These are phyloP conservation scores for Xanthoconium separans DNA, from an alignment of 1,284 basidiomycete species.

Conservation along the genomic window DNA sequence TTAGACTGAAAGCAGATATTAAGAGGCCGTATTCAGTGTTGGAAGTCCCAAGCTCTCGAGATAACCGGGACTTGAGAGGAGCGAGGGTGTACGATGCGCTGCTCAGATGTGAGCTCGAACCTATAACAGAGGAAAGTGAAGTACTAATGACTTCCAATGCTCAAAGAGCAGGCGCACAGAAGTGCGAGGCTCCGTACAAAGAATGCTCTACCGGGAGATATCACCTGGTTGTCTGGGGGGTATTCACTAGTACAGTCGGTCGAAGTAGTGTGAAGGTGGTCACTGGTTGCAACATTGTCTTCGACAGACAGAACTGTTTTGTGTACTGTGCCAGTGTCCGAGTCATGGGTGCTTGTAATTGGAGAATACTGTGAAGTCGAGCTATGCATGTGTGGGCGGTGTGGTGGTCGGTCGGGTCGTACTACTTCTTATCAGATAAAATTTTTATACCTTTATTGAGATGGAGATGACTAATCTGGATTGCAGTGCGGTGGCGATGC, in stretches of 20 bases:
- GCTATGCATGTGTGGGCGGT: neutral
- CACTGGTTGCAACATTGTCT: neutral
- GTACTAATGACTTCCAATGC: constrained; percentile 75
- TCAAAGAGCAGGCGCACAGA: constrained; percentile 71
- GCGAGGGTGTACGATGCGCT: constrained; percentile 73
- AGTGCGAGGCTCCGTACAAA: constrained; percentile 61
- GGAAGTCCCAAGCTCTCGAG: constrained; percentile 70
- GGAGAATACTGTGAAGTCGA: constrained; percentile 1
- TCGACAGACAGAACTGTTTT: neutral
- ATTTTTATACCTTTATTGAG: neutral
- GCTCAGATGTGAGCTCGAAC: constrained; percentile 2
- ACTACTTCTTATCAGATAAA: constrained; percentile 28
- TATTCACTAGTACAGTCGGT: neutral
- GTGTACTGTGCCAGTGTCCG: neutral
- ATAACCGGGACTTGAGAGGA: constrained; percentile 71
- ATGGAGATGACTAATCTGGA: constrained; percentile 17
- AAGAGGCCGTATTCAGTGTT: constrained; percentile 77
- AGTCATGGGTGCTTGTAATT: neutral
- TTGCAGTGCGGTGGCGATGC: neutral
- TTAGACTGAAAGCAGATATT: constrained; percentile 72
- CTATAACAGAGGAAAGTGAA: constrained; percentile 22
- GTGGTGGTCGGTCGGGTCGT: neutral
- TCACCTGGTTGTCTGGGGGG: constrained; percentile 3
- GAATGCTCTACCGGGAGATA: constrained; percentile 37
- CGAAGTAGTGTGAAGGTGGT: neutral